phyloP scores from a whole-genome alignment of 768 basidiomycete genomes.

The Goffeauzyma gilvescens region DNA sequence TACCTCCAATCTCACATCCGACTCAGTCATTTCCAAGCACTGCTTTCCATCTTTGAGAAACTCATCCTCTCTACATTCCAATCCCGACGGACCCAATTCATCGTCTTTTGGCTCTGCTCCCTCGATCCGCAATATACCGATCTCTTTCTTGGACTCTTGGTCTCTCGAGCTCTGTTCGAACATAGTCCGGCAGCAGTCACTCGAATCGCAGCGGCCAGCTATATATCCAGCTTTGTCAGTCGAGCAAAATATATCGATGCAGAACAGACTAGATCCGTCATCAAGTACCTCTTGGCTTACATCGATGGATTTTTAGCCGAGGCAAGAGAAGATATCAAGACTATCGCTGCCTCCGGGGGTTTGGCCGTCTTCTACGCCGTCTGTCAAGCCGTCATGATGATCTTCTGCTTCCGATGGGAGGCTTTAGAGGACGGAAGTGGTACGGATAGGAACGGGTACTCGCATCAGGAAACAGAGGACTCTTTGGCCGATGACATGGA shows the following conservation, averaged over 20 bases:
- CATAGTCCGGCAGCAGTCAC: slow-evolving; percentile 45
- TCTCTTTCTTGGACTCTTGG: slow-evolving; percentile 83
- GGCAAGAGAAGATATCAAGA: slow-evolving; percentile 10
- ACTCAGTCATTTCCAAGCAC: slow-evolving; percentile 55
- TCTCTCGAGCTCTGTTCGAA: slow-evolving; percentile 64
- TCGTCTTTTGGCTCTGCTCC: slow-evolving; percentile 87
- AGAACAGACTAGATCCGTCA: slow-evolving; percentile 50
- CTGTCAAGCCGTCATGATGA: slow-evolving; percentile 74
- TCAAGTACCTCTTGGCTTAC: slow-evolving; percentile 70
- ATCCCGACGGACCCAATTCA: slow-evolving; percentile 90
- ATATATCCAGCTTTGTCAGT: slow-evolving; percentile 79
- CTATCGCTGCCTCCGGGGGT: slow-evolving; percentile 36
- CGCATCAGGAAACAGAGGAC: slow-evolving; percentile 36
- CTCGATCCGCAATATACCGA: slow-evolving; percentile 75
- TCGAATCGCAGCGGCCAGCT: slow-evolving; percentile 78
- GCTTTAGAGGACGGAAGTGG: slow-evolving; percentile 45
- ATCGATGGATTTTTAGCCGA: slow-evolving; percentile 56
- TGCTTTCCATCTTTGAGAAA: slow-evolving; percentile 83
- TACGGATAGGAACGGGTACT: slow-evolving; percentile 32
- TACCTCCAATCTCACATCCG: slow-evolving; percentile 13
- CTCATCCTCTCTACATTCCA: slow-evolving; percentile 88
- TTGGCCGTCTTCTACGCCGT: slow-evolving; percentile 73
- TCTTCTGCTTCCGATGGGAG: slow-evolving; percentile 95
- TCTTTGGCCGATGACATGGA: slow-evolving; percentile 33
- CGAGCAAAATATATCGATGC: slow-evolving; percentile 71